Conservation (phyloP, 2,329 filamentous ascomycete species). For the Ceratocystis huliohia region DNA sequence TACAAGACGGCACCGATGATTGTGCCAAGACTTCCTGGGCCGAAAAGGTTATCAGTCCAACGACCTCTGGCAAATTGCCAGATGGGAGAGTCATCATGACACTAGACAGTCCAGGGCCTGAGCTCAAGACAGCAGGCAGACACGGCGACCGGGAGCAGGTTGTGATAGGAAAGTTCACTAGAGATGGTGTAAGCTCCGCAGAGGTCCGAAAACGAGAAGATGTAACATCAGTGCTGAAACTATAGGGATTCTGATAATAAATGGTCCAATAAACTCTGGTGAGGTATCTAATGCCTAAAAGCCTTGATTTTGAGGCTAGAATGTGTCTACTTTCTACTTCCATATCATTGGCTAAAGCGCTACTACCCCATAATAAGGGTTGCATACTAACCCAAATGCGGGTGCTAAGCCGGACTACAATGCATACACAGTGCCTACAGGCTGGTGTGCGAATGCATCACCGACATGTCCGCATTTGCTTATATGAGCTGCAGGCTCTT, state of each 20-base stretch:
- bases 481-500: neutral
- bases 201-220: slow-evolving; percentile 11
- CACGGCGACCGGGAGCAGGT: slow-evolving; percentile 48
- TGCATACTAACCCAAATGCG: neutral
- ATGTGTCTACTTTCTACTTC: neutral
- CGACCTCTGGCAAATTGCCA: slow-evolving; percentile 34
- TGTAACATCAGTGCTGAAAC: slow-evolving; percentile 1
- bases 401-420: neutral
- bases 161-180: slow-evolving; percentile 30
- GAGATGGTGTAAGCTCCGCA: slow-evolving; percentile 4
- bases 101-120: slow-evolving; percentile 45
- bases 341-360: neutral
- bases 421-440: neutral
- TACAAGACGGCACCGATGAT: slow-evolving; percentile 30
- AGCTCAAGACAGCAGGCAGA: slow-evolving; percentile 36
- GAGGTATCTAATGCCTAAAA: neutral
- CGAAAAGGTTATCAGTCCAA: slow-evolving; percentile 50
- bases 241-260: slow-evolving; percentile 6
- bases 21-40: slow-evolving; percentile 41
- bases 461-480: neutral
- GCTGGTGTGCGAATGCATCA: too few relatives aligned
- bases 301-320: neutral
- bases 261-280: too few relatives aligned
- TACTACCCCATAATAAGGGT: neutral
- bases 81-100: slow-evolving; percentile 41